Evolutionary conservation across 2,329 filamentous ascomycete species (phyloP), one percentile per base, ranked within the genome.

Genomic region (Aspergillus sp.): DNA sequence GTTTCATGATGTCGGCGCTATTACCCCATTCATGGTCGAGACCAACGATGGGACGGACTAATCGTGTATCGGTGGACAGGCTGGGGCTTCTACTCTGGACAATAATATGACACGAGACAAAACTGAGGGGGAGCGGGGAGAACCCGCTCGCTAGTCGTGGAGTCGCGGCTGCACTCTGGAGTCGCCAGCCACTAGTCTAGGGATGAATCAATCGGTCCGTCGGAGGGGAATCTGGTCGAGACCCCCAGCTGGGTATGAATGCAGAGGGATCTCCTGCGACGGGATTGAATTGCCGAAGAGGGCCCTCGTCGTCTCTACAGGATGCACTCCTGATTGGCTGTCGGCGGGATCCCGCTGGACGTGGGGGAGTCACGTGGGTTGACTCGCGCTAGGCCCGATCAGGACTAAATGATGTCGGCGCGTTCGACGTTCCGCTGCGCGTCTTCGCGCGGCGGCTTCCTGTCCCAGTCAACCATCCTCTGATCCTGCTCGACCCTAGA

Each of bases 1-100:
- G 68, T 66, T 73, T 73, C 70, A 73, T 72, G n/a, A 51, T 62
- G 53, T 43, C 45, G 44, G 43, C 41, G 19, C 19, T 6, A 21
- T 42, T 7, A 20, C 16, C 11, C 45, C 49, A 53, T 50, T 64
- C 60, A 62, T 64, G 45, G 58, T 62, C 61, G 54, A 58, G 45
- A 42, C 48, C 36, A 50, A 50, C 54, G 56, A 60, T 57, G 59
- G 60, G 56, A 55, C 58, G 53, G 50, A 49, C 36, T 29, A 38
- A 25, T 50, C 29, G 23, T 45, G 14, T 17, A 38, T n/a, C 11
- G 34, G 34, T 11, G 14, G 34, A 16, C 16, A 17, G 34, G 14
- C 11, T 7, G 34, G 32, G 34, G 34, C 2, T n/a, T 38, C 34
- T 17, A 38, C 34, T 16, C 16, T n/a, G 14, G 34, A 16, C 5